Percentiles rank a stretch among this genome's conserved stretches.
Conservation (phyloP, 106 monocot species). For the Dendrobium officinale region DNA sequence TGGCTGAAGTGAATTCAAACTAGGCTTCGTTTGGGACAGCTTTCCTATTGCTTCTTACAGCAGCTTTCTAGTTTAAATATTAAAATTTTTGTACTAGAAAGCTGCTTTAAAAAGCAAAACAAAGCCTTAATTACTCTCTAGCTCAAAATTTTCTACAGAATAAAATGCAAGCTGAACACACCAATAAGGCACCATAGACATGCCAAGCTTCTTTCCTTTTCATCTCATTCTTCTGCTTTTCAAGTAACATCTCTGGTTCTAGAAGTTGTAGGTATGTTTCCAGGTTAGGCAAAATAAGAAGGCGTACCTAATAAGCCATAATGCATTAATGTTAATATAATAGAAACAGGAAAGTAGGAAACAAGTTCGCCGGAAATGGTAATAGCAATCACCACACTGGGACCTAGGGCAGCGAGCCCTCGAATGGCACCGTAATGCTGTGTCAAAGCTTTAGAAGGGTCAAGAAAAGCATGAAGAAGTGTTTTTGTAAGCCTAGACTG, state of each 20-base stretch:
- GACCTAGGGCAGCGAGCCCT: conserved; percentile 85
- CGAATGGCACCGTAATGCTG: conserved; percentile 97
- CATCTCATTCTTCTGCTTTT: conserved; percentile 96
- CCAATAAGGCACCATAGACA: conserved; percentile 94
- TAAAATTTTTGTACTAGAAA: too few species aligned
- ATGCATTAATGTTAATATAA: conserved; percentile 9
- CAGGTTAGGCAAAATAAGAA: conserved; percentile 87
- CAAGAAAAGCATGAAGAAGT: conserved; percentile 82
- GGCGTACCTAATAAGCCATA: conserved; percentile 51
- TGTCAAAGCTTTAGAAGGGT: conserved; percentile 87
- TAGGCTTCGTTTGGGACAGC: too few species aligned
- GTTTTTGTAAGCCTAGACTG: conserved; percentile 86
- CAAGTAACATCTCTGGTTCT: conserved; percentile 89
- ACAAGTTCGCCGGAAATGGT: background rate
- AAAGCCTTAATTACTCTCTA: background rate
- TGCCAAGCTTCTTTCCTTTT: conserved; percentile 98
- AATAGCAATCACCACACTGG: conserved; percentile 57
- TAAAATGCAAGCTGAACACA: conserved; percentile 17
- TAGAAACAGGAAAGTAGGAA: conserved; percentile 3
- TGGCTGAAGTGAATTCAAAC: background rate
- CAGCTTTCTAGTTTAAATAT: too few species aligned
- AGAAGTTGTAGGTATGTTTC: conserved; percentile 88
- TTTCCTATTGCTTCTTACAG: too few species aligned
- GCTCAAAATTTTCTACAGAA: background rate
- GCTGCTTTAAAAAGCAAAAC: too few species aligned